Percentiles rank a stretch among this genome's conserved stretches.
These are phyloP conservation scores for Populus nigra DNA, from an alignment of 345 rosid species.

Conservation along the genomic window DNA sequence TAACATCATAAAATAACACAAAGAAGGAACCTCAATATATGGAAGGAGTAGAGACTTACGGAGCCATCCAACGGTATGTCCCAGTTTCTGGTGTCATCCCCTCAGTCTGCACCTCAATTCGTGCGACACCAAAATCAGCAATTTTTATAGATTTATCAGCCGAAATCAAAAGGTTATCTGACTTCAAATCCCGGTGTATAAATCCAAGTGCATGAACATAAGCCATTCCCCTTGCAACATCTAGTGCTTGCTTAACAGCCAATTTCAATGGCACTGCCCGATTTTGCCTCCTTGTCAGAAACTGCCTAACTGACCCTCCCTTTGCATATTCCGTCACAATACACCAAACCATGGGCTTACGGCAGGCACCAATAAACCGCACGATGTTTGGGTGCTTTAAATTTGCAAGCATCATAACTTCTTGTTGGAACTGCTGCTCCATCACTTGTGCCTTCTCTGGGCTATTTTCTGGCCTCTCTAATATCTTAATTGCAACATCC, in stretches of 20 bases:
- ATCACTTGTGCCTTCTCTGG: constrained; percentile 30
- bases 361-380: constrained; percentile 30
- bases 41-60: constrained; percentile 16
- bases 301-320: constrained; percentile 33
- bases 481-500: constrained; percentile 30
- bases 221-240: constrained; percentile 35
- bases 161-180: constrained; percentile 30
- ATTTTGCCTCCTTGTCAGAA: constrained; percentile 20
- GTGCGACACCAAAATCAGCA: constrained; percentile 34
- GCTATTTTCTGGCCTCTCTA: constrained; percentile 33
- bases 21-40: not conserved
- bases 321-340: constrained; percentile 34
- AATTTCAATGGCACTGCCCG: constrained; percentile 32
- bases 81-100: constrained; percentile 39
- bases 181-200: constrained; percentile 30
- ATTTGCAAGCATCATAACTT: constrained; percentile 32
- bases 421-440: constrained; percentile 38
- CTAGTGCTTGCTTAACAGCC: constrained; percentile 37
- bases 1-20: not conserved
- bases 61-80: constrained; percentile 38
- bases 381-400: constrained; percentile 31
- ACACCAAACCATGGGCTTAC: constrained; percentile 35
- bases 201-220: constrained; percentile 28
- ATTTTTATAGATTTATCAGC: constrained; percentile 30
- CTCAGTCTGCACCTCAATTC: constrained; percentile 40